Evolutionary conservation across 176 grass and related monocot species (phyloP), one percentile per base, ranked within the genome.

Genomic region (Dactylis glomerata): DNA sequence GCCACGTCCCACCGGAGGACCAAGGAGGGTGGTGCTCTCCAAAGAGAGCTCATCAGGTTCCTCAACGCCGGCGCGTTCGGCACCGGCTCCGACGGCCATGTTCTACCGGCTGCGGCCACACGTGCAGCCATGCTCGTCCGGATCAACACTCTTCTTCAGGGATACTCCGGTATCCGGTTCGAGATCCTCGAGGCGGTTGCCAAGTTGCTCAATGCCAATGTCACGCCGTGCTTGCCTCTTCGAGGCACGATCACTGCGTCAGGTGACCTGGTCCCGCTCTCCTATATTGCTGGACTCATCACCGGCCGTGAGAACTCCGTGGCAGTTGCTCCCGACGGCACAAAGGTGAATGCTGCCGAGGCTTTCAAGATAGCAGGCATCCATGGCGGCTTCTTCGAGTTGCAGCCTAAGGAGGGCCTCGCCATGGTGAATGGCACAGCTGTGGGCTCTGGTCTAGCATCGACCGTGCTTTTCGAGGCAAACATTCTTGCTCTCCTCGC

Each of bases 361-460:
- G 90, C 90, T 22, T 92, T 92, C 73, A 87, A 89, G 64, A 79
- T 86, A 23, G 86, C 90, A 0, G 90, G 86, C 26, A 88, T 92
- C 78, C 50, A 73, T 23, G 78, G 81, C 3, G 82, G 81, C 78
- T 92, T 92, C 74, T 94, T 94, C 80, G 81, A 94, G 75, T 72
- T 94, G 79, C 92, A 91, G 45, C 92, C 92, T 3, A 94, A 94
- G 85, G 89, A 97, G 54, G 95, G 92, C 1, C 92, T 97, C 1
- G 95, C 95, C 6, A 89, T 92, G 69, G 95, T 97, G 27, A 97
- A 97, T 19, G 95, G 95, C 51, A 97, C 95, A 0, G 95, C 95
- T 37, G 92, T 97, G 22, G 95, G 95, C 13, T 97, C 95, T 0
- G 94, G 88, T 1, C 87, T 97, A 3, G 92, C 94, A 0, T 94